A percentile compares a stretch with the other conserved stretches of the same genome.
Evolutionary conservation across 495 filamentous ascomycete species (phyloP).

Genomic region (Terfezia boudieri): DNA sequence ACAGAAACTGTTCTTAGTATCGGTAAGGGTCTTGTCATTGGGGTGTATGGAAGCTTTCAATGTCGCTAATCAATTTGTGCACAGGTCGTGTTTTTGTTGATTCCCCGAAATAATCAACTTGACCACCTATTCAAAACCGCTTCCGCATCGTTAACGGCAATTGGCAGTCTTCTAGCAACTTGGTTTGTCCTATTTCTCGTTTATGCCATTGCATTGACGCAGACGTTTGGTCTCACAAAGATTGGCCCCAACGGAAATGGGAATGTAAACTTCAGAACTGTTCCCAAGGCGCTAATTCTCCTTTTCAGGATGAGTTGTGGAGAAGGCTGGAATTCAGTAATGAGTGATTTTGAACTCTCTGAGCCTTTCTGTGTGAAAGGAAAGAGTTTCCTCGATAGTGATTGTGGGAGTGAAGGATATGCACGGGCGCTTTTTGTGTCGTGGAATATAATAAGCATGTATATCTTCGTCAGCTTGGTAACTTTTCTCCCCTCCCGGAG

Average conservation of each 20-base stretch:
- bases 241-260: constrained; percentile 49
- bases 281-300: constrained; percentile 80
- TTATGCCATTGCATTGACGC: constrained; percentile 88
- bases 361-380: constrained; percentile 51
- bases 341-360: constrained; percentile 84
- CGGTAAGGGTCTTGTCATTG: constrained; percentile 15
- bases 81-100: constrained; percentile 62
- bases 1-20: constrained; percentile 84
- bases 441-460: constrained; percentile 99
- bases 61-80: background rate
- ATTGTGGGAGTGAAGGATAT: constrained; percentile 80
- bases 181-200: constrained; percentile 95
- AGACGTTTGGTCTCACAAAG: constrained; percentile 86
- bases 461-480: constrained; percentile 83
- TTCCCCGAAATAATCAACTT: constrained; percentile 88
- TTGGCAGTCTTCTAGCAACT: constrained; percentile 80
- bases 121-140: constrained; percentile 99
- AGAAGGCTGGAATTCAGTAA: constrained; percentile 88
- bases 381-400: constrained; percentile 51
- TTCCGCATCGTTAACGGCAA: constrained; percentile 76
- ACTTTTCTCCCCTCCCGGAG: background rate
- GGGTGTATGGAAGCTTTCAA: background rate
- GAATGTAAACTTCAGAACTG: constrained; percentile 83
- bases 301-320: constrained; percentile 82
- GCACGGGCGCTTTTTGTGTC: constrained; percentile 71